Evolutionary conservation across 257 asterid species (phyloP).

Genomic region (Nicotiana noctiflora): DNA sequence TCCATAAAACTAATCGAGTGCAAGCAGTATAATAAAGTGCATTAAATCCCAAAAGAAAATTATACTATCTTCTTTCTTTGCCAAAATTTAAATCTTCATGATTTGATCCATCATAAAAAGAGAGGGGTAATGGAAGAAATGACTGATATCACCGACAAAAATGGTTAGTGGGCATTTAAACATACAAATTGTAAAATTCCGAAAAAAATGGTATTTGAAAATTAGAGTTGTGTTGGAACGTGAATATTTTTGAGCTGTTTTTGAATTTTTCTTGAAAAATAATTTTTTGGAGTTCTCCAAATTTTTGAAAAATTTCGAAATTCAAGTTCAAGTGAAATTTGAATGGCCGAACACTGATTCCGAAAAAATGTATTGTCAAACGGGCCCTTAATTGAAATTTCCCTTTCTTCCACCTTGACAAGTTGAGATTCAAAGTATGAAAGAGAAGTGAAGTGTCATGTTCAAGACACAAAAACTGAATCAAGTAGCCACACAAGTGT

Average conservation of each 20-base stretch:
- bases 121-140: neutral
- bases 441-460: neutral
- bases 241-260: no score
- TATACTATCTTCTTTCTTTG: no score
- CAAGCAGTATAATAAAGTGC: neutral
- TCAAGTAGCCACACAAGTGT: slow-evolving; percentile 5
- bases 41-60: neutral
- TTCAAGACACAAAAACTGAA: neutral
- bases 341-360: no score
- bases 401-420: neutral
- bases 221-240: no score
- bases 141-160: slow-evolving; percentile 1
- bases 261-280: no score
- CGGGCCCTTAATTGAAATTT: neutral
- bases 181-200: no score
- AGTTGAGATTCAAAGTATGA: neutral
- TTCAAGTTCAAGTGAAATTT: no score
- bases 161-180: neutral
- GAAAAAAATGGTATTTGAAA: no score
- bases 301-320: no score
- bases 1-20: neutral
- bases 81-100: neutral
- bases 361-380: no score
- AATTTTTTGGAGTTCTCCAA: no score
- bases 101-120: neutral